phyloP scores from a whole-genome alignment of 148 eudicot species.

The Salicornia ramosissima region DNA sequence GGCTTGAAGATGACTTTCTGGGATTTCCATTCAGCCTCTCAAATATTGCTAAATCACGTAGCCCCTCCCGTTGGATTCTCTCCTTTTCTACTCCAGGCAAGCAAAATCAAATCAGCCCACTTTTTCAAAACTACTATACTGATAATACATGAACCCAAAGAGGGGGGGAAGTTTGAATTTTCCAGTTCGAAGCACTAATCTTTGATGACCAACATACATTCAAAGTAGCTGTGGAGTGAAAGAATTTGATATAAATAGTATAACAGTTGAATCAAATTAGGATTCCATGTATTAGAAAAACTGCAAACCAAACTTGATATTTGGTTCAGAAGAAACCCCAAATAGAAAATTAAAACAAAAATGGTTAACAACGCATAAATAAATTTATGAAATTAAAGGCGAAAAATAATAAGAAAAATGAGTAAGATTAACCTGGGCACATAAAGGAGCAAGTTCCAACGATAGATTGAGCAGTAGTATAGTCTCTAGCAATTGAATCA shows the following conservation, averaged over 20 bases:
- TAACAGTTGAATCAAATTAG: background rate
- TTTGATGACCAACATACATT: too few species aligned
- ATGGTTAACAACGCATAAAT: background rate
- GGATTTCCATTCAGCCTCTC: constrained; percentile 81
- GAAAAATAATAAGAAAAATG: background rate
- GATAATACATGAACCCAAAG: too few species aligned
- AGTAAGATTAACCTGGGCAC: constrained; percentile 65
- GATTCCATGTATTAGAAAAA: background rate
- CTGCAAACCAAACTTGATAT: background rate
- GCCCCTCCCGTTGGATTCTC: constrained; percentile 70
- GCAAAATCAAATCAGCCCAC: background rate
- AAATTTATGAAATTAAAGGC: background rate
- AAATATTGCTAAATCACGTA: constrained; percentile 79
- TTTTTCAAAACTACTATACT: background rate
- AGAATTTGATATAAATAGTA: background rate
- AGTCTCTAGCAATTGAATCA: constrained; percentile 20
- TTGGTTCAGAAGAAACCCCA: background rate
- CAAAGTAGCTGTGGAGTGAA: too few species aligned
- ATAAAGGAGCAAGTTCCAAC: constrained; percentile 88
- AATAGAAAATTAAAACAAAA: background rate
- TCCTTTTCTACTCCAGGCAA: constrained; percentile 83
- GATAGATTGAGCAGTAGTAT: constrained; percentile 29
- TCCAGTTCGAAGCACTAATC: too few species aligned
- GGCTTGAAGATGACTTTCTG: constrained; percentile 56
- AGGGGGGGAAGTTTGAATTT: too few species aligned